phyloP scores from a whole-genome alignment of 768 basidiomycete species.

The Boletus barrowsii region DNA sequence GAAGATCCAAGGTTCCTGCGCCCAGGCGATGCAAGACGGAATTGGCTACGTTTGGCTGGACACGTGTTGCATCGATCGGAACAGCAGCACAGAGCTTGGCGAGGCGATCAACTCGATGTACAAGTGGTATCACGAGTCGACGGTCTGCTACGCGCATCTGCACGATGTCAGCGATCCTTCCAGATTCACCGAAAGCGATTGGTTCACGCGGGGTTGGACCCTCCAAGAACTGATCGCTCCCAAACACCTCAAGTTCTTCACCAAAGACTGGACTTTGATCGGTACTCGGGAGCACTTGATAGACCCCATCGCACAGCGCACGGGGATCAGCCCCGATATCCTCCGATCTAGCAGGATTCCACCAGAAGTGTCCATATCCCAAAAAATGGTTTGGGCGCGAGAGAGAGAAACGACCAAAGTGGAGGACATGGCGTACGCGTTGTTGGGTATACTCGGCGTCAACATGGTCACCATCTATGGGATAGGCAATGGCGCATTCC shows the following conservation, averaged over 20 bases:
- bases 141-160: slow-evolving; percentile 28
- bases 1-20: slow-evolving; percentile 23
- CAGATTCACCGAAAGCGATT: slow-evolving; percentile 22
- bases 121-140: slow-evolving; percentile 29
- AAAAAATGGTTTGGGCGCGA: slow-evolving; percentile 29
- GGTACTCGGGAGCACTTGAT: slow-evolving; percentile 16
- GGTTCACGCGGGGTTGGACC: slow-evolving; percentile 33
- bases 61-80: slow-evolving; percentile 33
- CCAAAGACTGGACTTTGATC: slow-evolving; percentile 22
- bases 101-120: slow-evolving; percentile 35
- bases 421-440: slow-evolving; percentile 32
- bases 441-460: slow-evolving; percentile 27
- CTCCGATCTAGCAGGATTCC: slow-evolving; percentile 9
- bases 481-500: slow-evolving; percentile 22
- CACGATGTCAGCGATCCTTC: slow-evolving; percentile 19
- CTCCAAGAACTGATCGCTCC: slow-evolving; percentile 33
- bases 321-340: slow-evolving; percentile 17
- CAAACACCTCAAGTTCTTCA: slow-evolving; percentile 23
- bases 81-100: slow-evolving; percentile 25
- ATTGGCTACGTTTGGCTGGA: slow-evolving; percentile 31
- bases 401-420: slow-evolving; percentile 19
- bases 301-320: slow-evolving; percentile 10
- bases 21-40: slow-evolving; percentile 12
- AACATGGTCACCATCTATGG: slow-evolving; percentile 25
- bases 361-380: slow-evolving; percentile 17